phyloP scores from a whole-genome alignment of 2,329 filamentous ascomycete species.

The Aspergillus versicolor region DNA sequence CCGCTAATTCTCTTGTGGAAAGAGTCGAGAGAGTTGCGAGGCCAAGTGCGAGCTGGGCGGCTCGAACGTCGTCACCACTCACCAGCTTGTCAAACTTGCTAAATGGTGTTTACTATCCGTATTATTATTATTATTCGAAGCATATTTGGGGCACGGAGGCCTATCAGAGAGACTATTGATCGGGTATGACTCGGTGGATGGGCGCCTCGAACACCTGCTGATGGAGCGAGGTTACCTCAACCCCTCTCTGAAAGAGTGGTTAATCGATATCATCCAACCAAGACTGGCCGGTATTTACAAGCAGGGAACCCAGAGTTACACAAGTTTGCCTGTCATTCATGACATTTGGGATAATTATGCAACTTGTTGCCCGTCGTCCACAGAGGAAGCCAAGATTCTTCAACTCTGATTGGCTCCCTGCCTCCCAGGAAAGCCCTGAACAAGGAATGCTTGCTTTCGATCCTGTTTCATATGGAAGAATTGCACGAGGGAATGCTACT shows the following conservation, averaged over 20 bases:
- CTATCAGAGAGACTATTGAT: not conserved
- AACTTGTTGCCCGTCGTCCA: not conserved
- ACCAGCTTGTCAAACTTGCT: not conserved
- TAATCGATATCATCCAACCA: constrained; percentile 1
- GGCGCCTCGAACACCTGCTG: not conserved
- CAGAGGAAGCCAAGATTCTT: constrained; percentile 1
- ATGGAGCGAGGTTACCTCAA: constrained; percentile 8
- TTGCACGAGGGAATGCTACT: constrained; percentile 12
- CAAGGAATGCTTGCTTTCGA: not conserved
- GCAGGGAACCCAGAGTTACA: not conserved
- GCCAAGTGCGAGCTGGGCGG: not conserved
- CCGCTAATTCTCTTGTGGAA: constrained; percentile 14
- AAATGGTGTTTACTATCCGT: too few relatives aligned
- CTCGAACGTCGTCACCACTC: not conserved
- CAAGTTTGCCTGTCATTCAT: constrained; percentile 3
- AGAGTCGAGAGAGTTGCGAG: not conserved
- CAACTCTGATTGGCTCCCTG: not conserved
- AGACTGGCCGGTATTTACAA: not conserved
- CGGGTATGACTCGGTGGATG: not conserved
- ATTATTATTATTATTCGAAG: not conserved
- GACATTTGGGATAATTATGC: not conserved
- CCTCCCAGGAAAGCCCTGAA: not conserved
- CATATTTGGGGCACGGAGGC: not conserved
- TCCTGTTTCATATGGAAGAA: constrained; percentile 18
- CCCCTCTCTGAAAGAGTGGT: not conserved